Evolutionary conservation across 495 filamentous ascomycete genomes (phyloP).

Genomic region (Neurospora hispaniola): DNA sequence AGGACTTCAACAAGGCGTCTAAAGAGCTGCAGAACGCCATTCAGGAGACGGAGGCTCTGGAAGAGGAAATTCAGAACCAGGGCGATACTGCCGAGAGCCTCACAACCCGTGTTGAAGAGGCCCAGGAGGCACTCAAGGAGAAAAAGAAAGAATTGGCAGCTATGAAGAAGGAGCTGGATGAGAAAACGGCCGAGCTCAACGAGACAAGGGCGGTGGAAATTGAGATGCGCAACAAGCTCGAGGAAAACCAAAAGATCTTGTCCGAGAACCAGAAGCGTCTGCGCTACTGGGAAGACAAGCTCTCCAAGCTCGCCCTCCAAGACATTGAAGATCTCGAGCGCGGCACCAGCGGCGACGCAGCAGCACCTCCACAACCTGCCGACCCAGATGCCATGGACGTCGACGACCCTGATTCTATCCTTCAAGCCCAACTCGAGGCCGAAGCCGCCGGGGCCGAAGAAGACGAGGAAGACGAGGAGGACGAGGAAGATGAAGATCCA

Average conservation of each 20-base stretch:
- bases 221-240: slow-evolving; percentile 95
- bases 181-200: slow-evolving; percentile 78
- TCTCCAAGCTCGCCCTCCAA: slow-evolving; percentile 67
- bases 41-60: slow-evolving; percentile 62
- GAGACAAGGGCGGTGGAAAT: slow-evolving; percentile 85
- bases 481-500: not conserved
- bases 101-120: slow-evolving; percentile 69
- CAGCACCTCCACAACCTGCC: slow-evolving; percentile 1
- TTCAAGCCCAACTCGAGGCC: slow-evolving; percentile 8
- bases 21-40: slow-evolving; percentile 63
- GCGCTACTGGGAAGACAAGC: slow-evolving; percentile 79
- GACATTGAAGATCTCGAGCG: slow-evolving; percentile 57
- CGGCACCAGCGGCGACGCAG: slow-evolving; percentile 5
- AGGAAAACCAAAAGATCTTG: slow-evolving; percentile 87
- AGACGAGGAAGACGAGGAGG: slow-evolving; percentile 13
- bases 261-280: slow-evolving; percentile 77
- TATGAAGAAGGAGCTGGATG: slow-evolving; percentile 77
- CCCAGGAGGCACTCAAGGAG: slow-evolving; percentile 64
- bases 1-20: slow-evolving; percentile 60
- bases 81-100: slow-evolving; percentile 60
- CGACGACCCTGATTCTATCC: slow-evolving; percentile 18
- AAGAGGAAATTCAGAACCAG: slow-evolving; percentile 67
- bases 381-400: slow-evolving; percentile 13
- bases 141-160: slow-evolving; percentile 73
- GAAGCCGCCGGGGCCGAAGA: slow-evolving; percentile 17